These are phyloP conservation scores for Rhinocladiella similis DNA, from an alignment of 2,329 filamentous ascomycete species.

Conservation along the genomic window DNA sequence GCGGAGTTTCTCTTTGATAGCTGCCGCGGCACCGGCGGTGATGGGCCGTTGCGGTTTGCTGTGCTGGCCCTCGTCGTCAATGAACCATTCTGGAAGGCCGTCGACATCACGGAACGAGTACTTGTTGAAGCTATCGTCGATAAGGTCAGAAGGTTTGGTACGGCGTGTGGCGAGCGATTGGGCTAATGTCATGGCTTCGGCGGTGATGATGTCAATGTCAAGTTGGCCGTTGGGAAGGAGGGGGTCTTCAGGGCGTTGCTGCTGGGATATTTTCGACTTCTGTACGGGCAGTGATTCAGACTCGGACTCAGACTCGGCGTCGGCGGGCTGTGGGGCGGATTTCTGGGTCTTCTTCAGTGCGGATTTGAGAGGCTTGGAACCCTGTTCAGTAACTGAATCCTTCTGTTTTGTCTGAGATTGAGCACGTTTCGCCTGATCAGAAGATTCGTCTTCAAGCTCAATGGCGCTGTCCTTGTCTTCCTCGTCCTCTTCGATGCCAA, in stretches of 20 bases:
- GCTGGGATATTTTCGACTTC: not conserved
- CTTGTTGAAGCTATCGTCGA: slow-evolving; percentile 93
- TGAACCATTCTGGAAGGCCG: slow-evolving; percentile 94
- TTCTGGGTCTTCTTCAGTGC: slow-evolving; percentile 28
- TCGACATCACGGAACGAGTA: slow-evolving; percentile 87
- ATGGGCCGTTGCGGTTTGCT: slow-evolving; percentile 86
- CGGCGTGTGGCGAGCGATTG: slow-evolving; percentile 87
- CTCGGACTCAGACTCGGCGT: slow-evolving; percentile 33
- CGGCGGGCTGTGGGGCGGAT: not conserved
- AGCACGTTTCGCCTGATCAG: slow-evolving; percentile 13
- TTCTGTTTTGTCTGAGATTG: slow-evolving; percentile 17
- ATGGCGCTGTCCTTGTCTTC: slow-evolving; percentile 42
- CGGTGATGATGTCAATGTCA: slow-evolving; percentile 99
- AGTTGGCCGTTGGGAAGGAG: slow-evolving; percentile 45
- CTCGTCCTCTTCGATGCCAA: slow-evolving; percentile 61
- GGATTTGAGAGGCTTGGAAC: slow-evolving; percentile 30
- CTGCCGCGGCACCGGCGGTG: slow-evolving; percentile 81
- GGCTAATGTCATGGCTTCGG: slow-evolving; percentile 96
- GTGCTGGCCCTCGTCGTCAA: slow-evolving; percentile 86
- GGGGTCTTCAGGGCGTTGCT: slow-evolving; percentile 35
- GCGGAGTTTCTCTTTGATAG: slow-evolving; percentile 91
- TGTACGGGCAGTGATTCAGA: slow-evolving; percentile 35
- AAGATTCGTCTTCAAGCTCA: slow-evolving; percentile 36
- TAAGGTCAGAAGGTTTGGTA: slow-evolving; percentile 73
- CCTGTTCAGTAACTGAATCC: slow-evolving; percentile 28